Base-by-base conservation (phyloP, 352 stramenopile genomes). In the Phytopythium vexans region DNA sequence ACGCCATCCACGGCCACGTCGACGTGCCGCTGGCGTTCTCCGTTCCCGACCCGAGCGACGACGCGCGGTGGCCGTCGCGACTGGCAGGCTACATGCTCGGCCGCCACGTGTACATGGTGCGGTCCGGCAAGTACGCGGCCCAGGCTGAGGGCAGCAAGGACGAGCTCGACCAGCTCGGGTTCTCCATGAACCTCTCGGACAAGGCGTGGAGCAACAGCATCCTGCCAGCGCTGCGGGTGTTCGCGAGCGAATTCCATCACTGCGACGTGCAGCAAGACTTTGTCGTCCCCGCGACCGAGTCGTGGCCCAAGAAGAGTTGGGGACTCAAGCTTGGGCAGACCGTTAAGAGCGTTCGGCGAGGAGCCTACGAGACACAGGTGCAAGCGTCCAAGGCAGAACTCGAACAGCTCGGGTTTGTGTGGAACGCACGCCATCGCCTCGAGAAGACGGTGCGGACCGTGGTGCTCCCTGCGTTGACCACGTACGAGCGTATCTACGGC, bases 221-320 rank as follows among this genome's bases (percentile, higher is more conserved):
- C 50, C 77, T 90, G 50, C 78, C 89, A 10, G 82, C 89, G 1
- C 74, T 98, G 6, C 50, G 89, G 16, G 66, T 62, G 6, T 98
- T 97, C 66, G 80, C 91, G 6, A 59, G 83, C 11, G 56, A 94
- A 27, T 88, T 94, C 52, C 82, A 82, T 38, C 90, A 98, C 60
- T 86, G 96, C 45, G 77, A 97, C 41, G 89, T 98, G 16, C 81
- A 83, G 31, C 88, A 97, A 58, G 82, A 92, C 32, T 98, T 97
- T 73, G 77, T 94, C 31, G 89, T 98, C 1, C 92, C 94, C 2
- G 64, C 67, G 0, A 39, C 60, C 8, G 64, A 66, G 4, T 61
- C 78, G 12, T 98, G 92, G 90, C 87, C 92, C 0, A 65, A 89
- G 39, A 78, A 80, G 21, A 79, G 86, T 0, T 92, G 85, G 72